Conservation (phyloP, 345 rosid genomes). For the Aegle marmelos region DNA sequence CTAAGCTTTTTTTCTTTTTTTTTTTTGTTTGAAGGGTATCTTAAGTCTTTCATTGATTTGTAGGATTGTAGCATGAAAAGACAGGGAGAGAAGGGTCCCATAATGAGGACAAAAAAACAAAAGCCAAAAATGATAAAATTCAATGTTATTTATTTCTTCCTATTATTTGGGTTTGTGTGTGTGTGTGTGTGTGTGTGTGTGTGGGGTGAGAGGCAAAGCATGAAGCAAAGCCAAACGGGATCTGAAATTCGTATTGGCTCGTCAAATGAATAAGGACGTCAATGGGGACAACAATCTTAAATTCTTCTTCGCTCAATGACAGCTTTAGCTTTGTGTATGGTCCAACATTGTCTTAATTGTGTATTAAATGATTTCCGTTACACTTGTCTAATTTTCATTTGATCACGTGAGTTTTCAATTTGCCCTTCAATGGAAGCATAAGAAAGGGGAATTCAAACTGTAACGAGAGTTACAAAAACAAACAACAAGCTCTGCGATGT, state of each 20-base stretch:
- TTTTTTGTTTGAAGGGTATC: neutral
- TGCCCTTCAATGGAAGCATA: neutral
- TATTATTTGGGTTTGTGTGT: neutral
- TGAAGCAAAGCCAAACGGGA: neutral
- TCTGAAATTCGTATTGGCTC: slow-evolving; percentile 18
- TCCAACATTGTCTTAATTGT: slow-evolving; percentile 39
- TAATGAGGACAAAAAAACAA: neutral
- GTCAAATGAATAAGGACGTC: neutral
- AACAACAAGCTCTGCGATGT: no score
- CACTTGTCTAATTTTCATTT: slow-evolving; percentile 1
- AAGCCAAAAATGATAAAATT: slow-evolving; percentile 3
- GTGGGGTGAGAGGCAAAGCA: slow-evolving; percentile 13
- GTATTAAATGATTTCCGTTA: slow-evolving; percentile 24
- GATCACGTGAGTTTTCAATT: neutral
- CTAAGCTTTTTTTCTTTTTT: slow-evolving; percentile 2
- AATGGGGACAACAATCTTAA: slow-evolving; percentile 44
- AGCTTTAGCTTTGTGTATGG: slow-evolving; percentile 37
- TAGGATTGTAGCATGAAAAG: slow-evolving; percentile 8
- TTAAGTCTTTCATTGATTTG: slow-evolving; percentile 10
- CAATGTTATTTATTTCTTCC: neutral
- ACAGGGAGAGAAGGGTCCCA: slow-evolving; percentile 21
- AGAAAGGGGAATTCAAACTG: neutral
- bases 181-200: neutral
- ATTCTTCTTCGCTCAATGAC: slow-evolving; percentile 34
- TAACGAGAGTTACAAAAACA: no score